A percentile compares a stretch with the other conserved stretches of the same genome.
Evolutionary conservation across 805 yeast genomes (phyloP).

Genomic region (Zygotorulaspora florentina): DNA sequence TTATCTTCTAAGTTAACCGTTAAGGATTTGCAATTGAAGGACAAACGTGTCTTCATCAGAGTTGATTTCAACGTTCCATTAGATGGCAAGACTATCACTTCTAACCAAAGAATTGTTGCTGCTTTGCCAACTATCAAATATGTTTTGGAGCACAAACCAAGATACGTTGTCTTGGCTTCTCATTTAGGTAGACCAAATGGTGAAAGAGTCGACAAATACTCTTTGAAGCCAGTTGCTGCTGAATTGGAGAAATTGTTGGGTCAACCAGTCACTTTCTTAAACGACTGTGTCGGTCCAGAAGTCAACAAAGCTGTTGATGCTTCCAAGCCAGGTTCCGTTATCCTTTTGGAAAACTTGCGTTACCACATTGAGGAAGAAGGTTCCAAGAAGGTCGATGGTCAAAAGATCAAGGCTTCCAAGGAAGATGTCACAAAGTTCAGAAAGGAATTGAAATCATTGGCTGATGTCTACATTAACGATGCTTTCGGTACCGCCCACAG

Average conservation of each 20-base stretch:
- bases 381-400: constrained; percentile 84
- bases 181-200: constrained; percentile 99
- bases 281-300: constrained; percentile 89
- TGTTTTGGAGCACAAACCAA: constrained; percentile 87
- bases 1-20: constrained; percentile 90
- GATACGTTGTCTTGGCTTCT: constrained; percentile 87
- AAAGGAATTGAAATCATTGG: constrained; percentile 81
- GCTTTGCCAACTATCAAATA: constrained; percentile 98
- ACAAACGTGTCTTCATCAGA: constrained; percentile 96
- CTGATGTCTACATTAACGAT: constrained; percentile 96
- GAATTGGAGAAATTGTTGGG: constrained; percentile 80
- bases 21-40: constrained; percentile 79
- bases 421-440: constrained; percentile 86
- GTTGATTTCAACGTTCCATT: constrained; percentile 95
- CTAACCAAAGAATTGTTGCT: constrained; percentile 99
- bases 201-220: constrained; percentile 76
- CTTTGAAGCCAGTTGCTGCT: constrained; percentile 86
- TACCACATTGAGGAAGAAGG: constrained; percentile 99
- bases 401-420: constrained; percentile 87
- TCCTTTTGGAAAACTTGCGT: constrained; percentile 94
- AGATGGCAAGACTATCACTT: constrained; percentile 95
- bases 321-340: constrained; percentile 74
- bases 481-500: constrained; percentile 99
- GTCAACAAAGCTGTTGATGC: constrained; percentile 75
- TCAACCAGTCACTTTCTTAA: constrained; percentile 71